These are phyloP conservation scores for Polyporus tsugae DNA, from an alignment of 1,284 basidiomycete species.

Conservation along the genomic window DNA sequence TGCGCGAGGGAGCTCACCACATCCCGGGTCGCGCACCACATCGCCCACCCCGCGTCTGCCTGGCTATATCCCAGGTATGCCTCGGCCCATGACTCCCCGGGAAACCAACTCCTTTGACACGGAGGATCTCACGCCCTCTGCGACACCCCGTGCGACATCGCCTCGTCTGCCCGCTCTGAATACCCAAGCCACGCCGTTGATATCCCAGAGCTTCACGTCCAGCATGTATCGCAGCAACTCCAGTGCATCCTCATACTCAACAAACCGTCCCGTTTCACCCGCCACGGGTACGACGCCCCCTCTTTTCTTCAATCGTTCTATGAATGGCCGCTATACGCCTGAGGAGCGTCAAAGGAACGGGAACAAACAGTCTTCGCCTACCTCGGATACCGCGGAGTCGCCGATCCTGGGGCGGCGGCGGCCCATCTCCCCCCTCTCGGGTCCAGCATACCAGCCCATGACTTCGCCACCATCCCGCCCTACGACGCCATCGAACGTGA, in stretches of 20 bases:
- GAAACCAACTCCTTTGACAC: slow-evolving; percentile 60
- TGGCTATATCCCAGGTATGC: slow-evolving; percentile 89
- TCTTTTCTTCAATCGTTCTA: slow-evolving; percentile 63
- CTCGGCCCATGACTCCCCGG: slow-evolving; percentile 83
- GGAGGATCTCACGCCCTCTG: slow-evolving; percentile 75
- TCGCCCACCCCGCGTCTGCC: slow-evolving; percentile 73
- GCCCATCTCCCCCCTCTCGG: slow-evolving; percentile 72
- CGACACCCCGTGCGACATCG: slow-evolving; percentile 80
- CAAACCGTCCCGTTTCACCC: slow-evolving; percentile 56
- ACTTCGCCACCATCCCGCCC: slow-evolving; percentile 29
- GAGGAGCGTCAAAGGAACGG: slow-evolving; percentile 51
- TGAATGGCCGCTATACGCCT: slow-evolving; percentile 68
- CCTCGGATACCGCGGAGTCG: slow-evolving; percentile 50
- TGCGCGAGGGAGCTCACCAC: slow-evolving; percentile 56
- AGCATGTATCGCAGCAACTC: slow-evolving; percentile 59
- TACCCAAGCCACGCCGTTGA: slow-evolving; percentile 42
- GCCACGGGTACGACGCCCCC: slow-evolving; percentile 51
- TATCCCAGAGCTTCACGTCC: slow-evolving; percentile 45
- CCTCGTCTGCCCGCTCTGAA: slow-evolving; percentile 51
- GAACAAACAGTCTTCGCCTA: slow-evolving; percentile 33
- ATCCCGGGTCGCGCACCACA: slow-evolving; percentile 50
- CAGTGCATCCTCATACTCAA: slow-evolving; percentile 51
- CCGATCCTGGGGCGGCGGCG: slow-evolving; percentile 63
- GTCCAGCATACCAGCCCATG: slow-evolving; percentile 66
- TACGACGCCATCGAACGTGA: slow-evolving; percentile 77